A percentile compares a stretch with the other conserved stretches of the same genome.
Conservation (phyloP, 2,329 filamentous ascomycete species). For the Xylariaceae sp. region DNA sequence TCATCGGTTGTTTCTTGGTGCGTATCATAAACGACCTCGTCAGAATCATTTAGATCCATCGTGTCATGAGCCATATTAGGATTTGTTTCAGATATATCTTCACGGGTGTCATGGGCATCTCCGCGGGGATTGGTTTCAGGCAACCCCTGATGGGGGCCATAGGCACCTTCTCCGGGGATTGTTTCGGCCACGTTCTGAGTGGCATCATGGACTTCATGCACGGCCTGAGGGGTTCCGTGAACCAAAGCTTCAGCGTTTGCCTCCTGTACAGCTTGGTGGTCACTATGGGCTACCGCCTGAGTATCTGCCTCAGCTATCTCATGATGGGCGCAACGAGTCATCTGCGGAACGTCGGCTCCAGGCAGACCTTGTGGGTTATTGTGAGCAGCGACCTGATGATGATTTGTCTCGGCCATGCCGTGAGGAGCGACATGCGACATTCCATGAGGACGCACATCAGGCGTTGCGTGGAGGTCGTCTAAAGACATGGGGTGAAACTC, state of each 20-base stretch:
- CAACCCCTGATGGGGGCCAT: not conserved
- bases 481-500: conserved; percentile 3
- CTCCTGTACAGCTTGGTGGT: too few relatives aligned
- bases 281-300: too few relatives aligned
- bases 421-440: not conserved
- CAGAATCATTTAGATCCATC: not conserved
- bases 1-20: not conserved
- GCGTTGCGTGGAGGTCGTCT: not conserved
- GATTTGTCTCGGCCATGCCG: not conserved
- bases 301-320: too few relatives aligned
- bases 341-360: too few relatives aligned
- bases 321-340: too few relatives aligned
- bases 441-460: not conserved
- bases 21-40: not conserved
- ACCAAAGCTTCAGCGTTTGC: too few relatives aligned
- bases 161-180: not conserved
- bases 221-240: too few relatives aligned
- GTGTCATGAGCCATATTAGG: not conserved
- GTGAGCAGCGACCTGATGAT: too few relatives aligned
- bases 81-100: not conserved
- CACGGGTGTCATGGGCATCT: not conserved
- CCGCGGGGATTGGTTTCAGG: not conserved
- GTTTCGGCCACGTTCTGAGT: not conserved
- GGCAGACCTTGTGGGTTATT: too few relatives aligned
- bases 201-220: too few relatives aligned